Evolutionary conservation across 768 basidiomycete species (phyloP), one percentile per base, ranked within the genome.

Genomic region (Phanerochaete carnosa): DNA sequence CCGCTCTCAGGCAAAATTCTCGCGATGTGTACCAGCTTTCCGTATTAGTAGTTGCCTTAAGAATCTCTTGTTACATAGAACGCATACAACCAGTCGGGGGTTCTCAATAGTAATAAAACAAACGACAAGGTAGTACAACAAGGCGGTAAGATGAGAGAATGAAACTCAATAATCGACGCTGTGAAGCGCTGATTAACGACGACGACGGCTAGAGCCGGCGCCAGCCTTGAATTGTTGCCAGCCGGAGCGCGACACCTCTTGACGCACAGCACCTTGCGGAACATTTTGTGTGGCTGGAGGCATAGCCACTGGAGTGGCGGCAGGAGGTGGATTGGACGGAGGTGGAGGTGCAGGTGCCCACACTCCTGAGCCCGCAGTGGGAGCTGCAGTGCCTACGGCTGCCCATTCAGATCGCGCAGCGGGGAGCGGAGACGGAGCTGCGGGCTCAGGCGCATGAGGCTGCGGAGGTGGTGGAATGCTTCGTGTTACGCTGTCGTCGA

Each of bases 401-500:
- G 55, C 50, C 55, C 55, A 61, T 12, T 47, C 55, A 19, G 22
- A 22, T 12, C 47, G 47, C 23, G 39, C 2, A 8, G 28, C n/a
- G 23, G 39, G 29, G 13, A 45, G 23, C 16, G 47, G 35, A 1
- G 49, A 25, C 32, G 32, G 33, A 30, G 45, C 28, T 45, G 62
- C 50, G 25, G 45, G 54, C 55, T 66, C 64, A 37, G 66, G 73
- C 69, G 16, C 39, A 4, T 8, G 52, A 22, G 52, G 52, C 52
- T 70, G 69, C 28, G 66, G 65, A 1, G 70, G 66, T 35, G 62
- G 62, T 32, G 63, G 57, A 19, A 68, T 37, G 29, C 59, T 11
- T 15, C 53, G 45, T n/a, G 56, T 49, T 23, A 51, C 46, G 52
- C 61, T 78, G 23, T 78, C 75, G 61, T 88, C 89, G 26, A 90